These are phyloP conservation scores for Geranium incanum DNA, from an alignment of 441 rosid genomes.

Conservation along the genomic window DNA sequence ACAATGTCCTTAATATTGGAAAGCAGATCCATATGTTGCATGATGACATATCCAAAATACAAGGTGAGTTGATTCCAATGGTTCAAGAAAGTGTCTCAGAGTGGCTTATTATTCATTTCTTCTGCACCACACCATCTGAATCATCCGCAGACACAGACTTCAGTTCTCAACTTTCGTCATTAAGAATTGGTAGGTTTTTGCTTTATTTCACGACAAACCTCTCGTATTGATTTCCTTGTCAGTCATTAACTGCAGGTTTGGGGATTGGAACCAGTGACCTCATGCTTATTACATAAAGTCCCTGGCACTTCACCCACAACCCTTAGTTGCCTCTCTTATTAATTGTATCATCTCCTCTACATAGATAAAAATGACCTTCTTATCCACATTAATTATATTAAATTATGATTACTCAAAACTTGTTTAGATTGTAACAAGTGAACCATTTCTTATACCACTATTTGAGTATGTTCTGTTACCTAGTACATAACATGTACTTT, in stretches of 20 bases:
- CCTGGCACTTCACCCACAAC: no score
- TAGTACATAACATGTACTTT: neutral
- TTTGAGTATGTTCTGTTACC: neutral
- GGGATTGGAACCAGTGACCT: no score
- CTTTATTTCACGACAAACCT: neutral
- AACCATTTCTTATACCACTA: neutral
- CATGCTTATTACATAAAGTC: no score
- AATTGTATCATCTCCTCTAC: neutral
- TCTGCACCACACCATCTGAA: slow-evolving; percentile 70
- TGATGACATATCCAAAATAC: slow-evolving; percentile 64
- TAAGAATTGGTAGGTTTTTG: slow-evolving; percentile 67
- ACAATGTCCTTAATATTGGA: slow-evolving; percentile 15
- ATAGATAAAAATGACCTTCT: neutral
- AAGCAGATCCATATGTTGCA: slow-evolving; percentile 68
- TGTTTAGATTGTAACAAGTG: neutral
- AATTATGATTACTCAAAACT: neutral
- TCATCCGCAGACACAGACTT: slow-evolving; percentile 77
- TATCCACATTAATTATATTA: neutral
- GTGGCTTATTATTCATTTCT: slow-evolving; percentile 76
- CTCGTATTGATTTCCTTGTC: neutral
- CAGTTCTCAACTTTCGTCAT: slow-evolving; percentile 78
- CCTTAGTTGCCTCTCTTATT: no score
- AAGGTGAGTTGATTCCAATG: slow-evolving; percentile 83
- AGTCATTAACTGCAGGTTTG: no score
- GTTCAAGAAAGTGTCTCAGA: slow-evolving; percentile 75